These are phyloP conservation scores for Apiotrichum sp. DNA, from an alignment of 1,284 basidiomycete genomes.

Conservation along the genomic window DNA sequence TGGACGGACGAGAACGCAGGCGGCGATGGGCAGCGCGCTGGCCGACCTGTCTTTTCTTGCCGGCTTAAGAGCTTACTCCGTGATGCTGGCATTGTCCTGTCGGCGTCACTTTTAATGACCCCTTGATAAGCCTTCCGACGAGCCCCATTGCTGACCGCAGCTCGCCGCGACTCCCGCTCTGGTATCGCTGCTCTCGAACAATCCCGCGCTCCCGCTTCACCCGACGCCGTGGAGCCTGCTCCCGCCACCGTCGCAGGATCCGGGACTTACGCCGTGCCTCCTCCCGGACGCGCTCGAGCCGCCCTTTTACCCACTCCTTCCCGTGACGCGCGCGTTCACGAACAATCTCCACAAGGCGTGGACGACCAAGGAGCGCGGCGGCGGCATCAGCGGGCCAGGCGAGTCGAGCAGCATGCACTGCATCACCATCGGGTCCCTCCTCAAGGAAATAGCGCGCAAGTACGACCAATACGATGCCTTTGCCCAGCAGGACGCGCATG, in stretches of 20 bases:
- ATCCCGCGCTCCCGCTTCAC: constrained; percentile 22
- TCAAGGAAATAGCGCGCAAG: constrained; percentile 68
- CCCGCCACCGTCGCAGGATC: constrained; percentile 23
- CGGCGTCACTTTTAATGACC: no score
- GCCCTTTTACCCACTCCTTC: constrained; percentile 35
- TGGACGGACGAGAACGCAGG: no score
- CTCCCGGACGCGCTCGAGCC: constrained; percentile 39
- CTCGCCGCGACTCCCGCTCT: constrained; percentile 34
- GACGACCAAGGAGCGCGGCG: constrained; percentile 43
- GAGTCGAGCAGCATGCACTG: constrained; percentile 25
- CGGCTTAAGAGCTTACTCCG: no score
- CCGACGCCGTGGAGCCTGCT: constrained; percentile 20
- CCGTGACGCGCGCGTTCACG: constrained; percentile 42
- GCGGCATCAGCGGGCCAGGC: constrained; percentile 27
- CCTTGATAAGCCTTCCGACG: no score
- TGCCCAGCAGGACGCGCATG: constrained; percentile 86
- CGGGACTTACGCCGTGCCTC: constrained; percentile 36
- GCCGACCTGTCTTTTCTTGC: no score
- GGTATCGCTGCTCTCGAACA: constrained; percentile 28
- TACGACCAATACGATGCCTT: constrained; percentile 84
- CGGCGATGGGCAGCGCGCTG: no score
- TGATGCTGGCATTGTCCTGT: no score
- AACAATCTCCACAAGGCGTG: constrained; percentile 37
- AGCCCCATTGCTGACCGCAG: constrained; percentile 10
- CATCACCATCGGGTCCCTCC: constrained; percentile 52